These are phyloP conservation scores for Fusarium sp. DNA, from an alignment of 2,329 filamentous ascomycete genomes.

Conservation along the genomic window DNA sequence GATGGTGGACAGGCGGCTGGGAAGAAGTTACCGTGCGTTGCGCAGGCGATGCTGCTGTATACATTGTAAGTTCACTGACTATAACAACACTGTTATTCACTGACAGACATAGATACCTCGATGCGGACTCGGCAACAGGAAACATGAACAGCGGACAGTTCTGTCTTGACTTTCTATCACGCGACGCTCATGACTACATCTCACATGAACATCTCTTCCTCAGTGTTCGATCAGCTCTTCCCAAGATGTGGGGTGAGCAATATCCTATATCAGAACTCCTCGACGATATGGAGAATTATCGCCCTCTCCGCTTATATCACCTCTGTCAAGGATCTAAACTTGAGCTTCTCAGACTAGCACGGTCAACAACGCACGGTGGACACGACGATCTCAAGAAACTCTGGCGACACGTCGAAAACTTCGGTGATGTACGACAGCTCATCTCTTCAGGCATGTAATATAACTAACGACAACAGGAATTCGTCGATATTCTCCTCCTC, in stretches of 20 bases:
- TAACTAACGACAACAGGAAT: conserved; percentile 26
- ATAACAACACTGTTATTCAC: fast-evolving
- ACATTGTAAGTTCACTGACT: conserved; percentile 12
- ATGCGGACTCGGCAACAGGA: conserved; percentile 33
- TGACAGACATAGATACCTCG: conserved; percentile 18
- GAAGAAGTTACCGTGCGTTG: conserved; percentile 21
- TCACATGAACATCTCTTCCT: conserved; percentile 35
- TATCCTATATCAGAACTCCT: conserved; percentile 35
- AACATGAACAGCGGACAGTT: conserved; percentile 28
- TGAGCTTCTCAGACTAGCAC: conserved; percentile 23
- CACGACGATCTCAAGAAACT: background rate
- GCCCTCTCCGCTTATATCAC: conserved; percentile 29
- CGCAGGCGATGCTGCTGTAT: conserved; percentile 33
- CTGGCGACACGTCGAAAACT: conserved; percentile 22
- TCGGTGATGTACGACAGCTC: conserved; percentile 26
- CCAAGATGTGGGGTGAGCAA: conserved; percentile 35
- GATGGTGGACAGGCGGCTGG: background rate
- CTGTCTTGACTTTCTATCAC: conserved; percentile 32
- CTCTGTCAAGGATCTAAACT: conserved; percentile 36
- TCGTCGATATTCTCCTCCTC: conserved; percentile 26
- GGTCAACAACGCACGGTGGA: background rate
- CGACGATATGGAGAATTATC: conserved; percentile 37
- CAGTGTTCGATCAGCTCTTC: conserved; percentile 30
- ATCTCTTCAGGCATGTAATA: fast-evolving
- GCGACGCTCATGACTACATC: conserved; percentile 36